Evolutionary conservation across 345 rosid genomes (phyloP).

Genomic region (Eucalyptus cladocalyx): DNA sequence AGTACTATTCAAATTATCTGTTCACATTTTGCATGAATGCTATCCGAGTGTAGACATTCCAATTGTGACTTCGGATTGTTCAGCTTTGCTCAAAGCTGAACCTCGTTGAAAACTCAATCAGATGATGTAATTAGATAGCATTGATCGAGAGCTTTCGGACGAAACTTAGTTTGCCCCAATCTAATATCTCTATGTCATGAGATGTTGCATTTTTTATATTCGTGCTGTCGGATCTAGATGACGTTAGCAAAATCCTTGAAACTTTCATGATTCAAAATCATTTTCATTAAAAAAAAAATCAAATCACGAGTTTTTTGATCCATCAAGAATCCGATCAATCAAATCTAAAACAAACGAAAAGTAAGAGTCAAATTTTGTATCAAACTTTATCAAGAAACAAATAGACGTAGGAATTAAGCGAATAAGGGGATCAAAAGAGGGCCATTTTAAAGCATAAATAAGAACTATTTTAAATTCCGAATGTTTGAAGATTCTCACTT

Average conservation of each 20-base stretch:
- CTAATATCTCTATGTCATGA: not conserved
- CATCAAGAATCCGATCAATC: too few relatives aligned
- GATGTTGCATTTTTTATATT: not conserved
- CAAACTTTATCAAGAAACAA: too few relatives aligned
- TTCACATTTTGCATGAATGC: not conserved
- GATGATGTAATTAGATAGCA: not conserved
- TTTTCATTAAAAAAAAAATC: too few relatives aligned
- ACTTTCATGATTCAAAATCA: not conserved
- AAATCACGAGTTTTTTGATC: too few relatives aligned
- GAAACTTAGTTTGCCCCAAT: not conserved
- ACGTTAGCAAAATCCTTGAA: not conserved
- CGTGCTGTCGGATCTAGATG: not conserved
- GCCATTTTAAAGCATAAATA: too few relatives aligned
- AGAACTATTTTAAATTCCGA: too few relatives aligned
- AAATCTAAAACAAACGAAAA: too few relatives aligned
- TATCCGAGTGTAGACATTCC: not conserved
- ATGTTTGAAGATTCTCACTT: not conserved
- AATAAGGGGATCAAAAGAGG: too few relatives aligned
- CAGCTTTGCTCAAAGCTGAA: not conserved
- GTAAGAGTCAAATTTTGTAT: too few relatives aligned
- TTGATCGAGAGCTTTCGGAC: not conserved
- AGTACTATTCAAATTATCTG: not conserved
- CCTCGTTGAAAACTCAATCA: not conserved
- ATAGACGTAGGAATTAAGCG: too few relatives aligned
- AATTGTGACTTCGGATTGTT: not conserved